Conservation (phyloP, 1,284 basidiomycete genomes). For the Microbotryomycetes sp. region DNA sequence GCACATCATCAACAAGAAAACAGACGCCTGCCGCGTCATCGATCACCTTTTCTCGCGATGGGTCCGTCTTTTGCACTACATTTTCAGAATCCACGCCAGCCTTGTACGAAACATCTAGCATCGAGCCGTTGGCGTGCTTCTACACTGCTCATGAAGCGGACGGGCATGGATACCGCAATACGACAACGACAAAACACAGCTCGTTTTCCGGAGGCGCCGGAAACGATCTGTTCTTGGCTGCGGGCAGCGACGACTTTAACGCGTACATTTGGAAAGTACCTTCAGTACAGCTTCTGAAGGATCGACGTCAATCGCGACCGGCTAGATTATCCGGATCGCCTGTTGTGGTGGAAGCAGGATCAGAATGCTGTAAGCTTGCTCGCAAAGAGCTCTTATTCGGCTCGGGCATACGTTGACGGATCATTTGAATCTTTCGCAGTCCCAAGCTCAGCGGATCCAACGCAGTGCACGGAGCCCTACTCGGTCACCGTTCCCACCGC, state of each 20-base stretch:
- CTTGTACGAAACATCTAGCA: conserved; percentile 58
- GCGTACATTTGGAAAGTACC: conserved; percentile 72
- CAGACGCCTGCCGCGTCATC: conserved; percentile 10
- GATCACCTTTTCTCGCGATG: conserved; percentile 45
- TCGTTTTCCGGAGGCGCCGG: conserved; percentile 53
- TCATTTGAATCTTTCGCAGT: not conserved
- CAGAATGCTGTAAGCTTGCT: conserved; percentile 41
- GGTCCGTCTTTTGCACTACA: conserved; percentile 9
- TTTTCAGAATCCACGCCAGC: conserved; percentile 50
- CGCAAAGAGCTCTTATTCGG: not conserved
- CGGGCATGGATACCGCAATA: conserved; percentile 57
- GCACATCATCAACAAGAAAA: conserved; percentile 6
- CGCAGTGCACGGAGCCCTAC: conserved; percentile 1
- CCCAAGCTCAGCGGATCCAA: conserved; percentile 36
- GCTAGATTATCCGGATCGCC: conserved; percentile 52
- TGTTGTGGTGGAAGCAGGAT: conserved; percentile 34
- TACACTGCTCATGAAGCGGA: not conserved
- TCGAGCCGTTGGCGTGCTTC: conserved; percentile 53
- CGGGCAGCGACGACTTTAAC: conserved; percentile 71
- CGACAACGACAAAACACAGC: conserved; percentile 71
- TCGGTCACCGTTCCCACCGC: conserved; percentile 5
- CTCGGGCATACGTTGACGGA: conserved; percentile 12
- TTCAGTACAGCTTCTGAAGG: conserved; percentile 44
- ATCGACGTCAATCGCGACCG: conserved; percentile 43
- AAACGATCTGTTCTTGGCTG: conserved; percentile 53